Evolutionary conservation across 2,329 filamentous ascomycete species (phyloP), one percentile per base, ranked within the genome.

Genomic region (Epichloe hybrida): DNA sequence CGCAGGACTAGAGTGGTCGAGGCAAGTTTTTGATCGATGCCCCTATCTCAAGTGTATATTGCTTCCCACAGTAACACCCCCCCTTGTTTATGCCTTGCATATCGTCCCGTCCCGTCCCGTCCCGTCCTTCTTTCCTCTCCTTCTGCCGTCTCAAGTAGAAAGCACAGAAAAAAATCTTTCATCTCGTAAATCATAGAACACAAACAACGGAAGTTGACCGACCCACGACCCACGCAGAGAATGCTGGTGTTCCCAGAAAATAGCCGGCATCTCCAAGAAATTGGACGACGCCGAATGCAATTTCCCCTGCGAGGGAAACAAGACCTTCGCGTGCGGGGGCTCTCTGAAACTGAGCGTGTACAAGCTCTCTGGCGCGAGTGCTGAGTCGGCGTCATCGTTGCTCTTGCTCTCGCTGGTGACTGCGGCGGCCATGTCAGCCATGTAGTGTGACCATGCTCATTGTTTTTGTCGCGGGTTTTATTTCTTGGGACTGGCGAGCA

Each of bases 181-280:
- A 8, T 31, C 27, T 31, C 27, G 4, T 3, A 3, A 8, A 8
- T 2, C 27, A 9, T 31, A 1, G 2, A 9, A 31, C 27, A 31
- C 7, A 31, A 27, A 27, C 23, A 27, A 27, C 27, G 17, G 17
- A 15, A 8, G 27, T n/a, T 9, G n/a, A 31, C 45, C 21, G 27
- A 27, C 31, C 36, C 4, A 15, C 8, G 27, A 23, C 31, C 37
- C 8, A 8, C 5, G 9, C 23, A 77, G 76, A 50, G 77, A 81
- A 65, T 83, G 79, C 69, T 82, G 76, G 72, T 83, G 80, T 62
- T 69, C 74, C 21, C 66, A 72, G 17, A 65, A 66, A 45, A 58
- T 82, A n/a, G 71, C 70, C 8, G 61, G 64, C 8, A 67, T 78
- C 23, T 70, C 75, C 15, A 61, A 58, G 9, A 69, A 70, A 53